Base-by-base conservation (phyloP, 176 grass and related monocot species). In the Oryza glaberrima region DNA sequence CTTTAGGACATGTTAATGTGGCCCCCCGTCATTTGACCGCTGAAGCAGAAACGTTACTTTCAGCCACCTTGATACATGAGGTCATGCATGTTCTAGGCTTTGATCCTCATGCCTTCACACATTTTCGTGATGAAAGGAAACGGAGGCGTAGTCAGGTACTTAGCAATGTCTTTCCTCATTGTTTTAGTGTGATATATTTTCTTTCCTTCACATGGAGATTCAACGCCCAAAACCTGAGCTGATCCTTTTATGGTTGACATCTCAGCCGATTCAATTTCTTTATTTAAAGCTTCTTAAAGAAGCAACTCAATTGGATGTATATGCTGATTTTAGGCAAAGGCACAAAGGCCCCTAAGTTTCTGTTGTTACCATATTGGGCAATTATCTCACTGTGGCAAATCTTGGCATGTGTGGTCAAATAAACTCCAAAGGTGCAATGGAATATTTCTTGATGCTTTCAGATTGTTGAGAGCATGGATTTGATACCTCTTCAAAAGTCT, bases 41-140 rank as follows among this genome's bases (percentile, higher is more conserved):
- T 65, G 96, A 99, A 92, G 96, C 96, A 61, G 94, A 99, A 89
- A 99, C 90, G 32, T 85, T 99, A 90, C 96, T 99, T 83, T 96
- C 96, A 2, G 96, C 96, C 66, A 99, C 96, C 16, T 78, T 99
- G 66, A 92, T 99, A 79, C 96, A 99, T 73, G 96, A 99, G 86
- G 96, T 99, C 54, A 99, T 99, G 94, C 96, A 99, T 90, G 96
- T 99, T 92, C 84, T 99, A 81, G 96, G 96, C 40, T 99, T 99
- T 90, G 96, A 99, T 91, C 96, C 96, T 78, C 96, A 99, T 73
- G 96, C 96, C 2, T 99, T 99, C 86, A 92, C 96, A 78, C 96
- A 99, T 90, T 99, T 99, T 76, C 91, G 94, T 74, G 96, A 99
- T 82, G 96, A 99, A 84, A 90, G 96, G 72, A 99, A 96, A 86